A percentile compares a stretch with the other conserved stretches of the same genome.
Evolutionary conservation across 257 asterid species (phyloP).

Genomic region (Gynochthodes officinalis): DNA sequence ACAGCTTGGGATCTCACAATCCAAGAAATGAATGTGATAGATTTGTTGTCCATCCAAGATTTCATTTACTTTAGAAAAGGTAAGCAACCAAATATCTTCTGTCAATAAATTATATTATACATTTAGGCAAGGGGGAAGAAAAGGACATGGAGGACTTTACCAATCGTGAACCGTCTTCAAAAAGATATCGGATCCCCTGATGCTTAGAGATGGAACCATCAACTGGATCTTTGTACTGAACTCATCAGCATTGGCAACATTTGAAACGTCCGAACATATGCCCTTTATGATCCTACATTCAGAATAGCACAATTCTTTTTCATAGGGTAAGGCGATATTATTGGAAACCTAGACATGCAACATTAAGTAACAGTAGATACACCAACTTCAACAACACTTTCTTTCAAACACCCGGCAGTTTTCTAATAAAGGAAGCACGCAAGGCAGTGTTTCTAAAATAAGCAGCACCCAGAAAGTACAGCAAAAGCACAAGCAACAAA

Average conservation of each 20-base stretch:
- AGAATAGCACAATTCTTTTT: constrained; percentile 8
- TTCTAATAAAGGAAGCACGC: no score
- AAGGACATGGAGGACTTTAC: constrained; percentile 34
- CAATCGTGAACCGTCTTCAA: constrained; percentile 95
- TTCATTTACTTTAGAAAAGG: neutral
- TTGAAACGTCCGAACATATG: constrained; percentile 62
- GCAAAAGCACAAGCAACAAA: no score
- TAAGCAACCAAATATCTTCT: neutral
- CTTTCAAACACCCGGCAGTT: neutral
- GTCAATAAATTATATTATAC: no score
- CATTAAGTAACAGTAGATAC: no score
- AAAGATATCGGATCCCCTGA: constrained; percentile 91
- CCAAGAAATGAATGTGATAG: neutral
- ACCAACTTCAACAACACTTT: neutral
- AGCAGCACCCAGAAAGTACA: no score
- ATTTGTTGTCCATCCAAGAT: neutral
- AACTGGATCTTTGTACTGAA: constrained; percentile 97
- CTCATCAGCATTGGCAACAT: constrained; percentile 75
- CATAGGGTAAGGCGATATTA: neutral
- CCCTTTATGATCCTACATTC: constrained; percentile 63
- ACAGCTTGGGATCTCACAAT: neutral
- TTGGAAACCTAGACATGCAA: neutral
- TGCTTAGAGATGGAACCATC: constrained; percentile 95
- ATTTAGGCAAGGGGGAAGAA: no score
- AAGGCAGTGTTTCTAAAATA: no score